Base-by-base conservation (phyloP, 1,284 basidiomycete species). In the Pisolithus thermaeus region DNA sequence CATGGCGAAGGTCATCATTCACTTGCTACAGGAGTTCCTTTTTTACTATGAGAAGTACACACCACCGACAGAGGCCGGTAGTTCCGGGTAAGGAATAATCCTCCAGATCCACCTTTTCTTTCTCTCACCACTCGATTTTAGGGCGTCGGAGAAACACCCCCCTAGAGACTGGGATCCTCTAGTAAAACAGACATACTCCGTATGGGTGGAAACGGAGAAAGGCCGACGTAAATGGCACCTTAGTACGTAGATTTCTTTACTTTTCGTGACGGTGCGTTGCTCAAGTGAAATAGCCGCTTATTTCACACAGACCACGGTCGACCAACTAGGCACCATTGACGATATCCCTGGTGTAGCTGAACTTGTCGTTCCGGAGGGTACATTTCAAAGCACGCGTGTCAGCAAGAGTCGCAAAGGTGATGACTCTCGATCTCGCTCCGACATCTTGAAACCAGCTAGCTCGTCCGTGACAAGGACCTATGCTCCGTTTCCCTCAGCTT, bases 101-200 rank as follows among this genome's bases (percentile, higher is more conserved):
- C 18, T 22, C 9, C 35, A 43, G 50, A 41, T 11, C 30, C 22
- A 46, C 11, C 46, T 35, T 41, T 43, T 12, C 7, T 39, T 44
- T 30, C 49, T 42, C 50, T 59, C 51, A 59, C 48, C 51, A 49
- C 49, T 52, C 41, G 20, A 27, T 59, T 60, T 53, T 51, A 71
- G 66, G 40, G 47, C 59, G 8, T 59, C 67, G 22, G 72, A 74
- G 51, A 71, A 69, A 45, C 72, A 75, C 51, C 77, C 79, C n/a
- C 76, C 74, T 37, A 75, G 79, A 48, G 80, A 81, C 54, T 86
- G 83, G 79, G 83, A 88, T 59, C 80, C 79, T 7, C 72, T 87
- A 39, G 82, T 89, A 55, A 89, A 89, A 65, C 86, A 88, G 62
- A 88, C 86, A 1, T 89, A 88, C 61, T 87, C 85, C 1, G 87